phyloP scores from a whole-genome alignment of 768 basidiomycete species.

The Lentinula boryana region DNA sequence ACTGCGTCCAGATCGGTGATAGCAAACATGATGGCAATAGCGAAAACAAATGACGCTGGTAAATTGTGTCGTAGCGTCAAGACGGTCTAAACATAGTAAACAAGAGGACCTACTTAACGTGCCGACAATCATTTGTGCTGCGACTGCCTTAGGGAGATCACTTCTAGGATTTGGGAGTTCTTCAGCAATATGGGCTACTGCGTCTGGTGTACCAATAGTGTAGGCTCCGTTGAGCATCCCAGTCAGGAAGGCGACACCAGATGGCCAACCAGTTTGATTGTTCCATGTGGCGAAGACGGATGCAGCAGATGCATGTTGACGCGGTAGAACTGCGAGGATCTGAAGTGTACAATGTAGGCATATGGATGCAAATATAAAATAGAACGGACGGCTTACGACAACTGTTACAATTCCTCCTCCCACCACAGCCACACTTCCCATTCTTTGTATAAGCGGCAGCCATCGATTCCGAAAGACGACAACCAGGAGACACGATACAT shows the following conservation, averaged over 20 bases:
- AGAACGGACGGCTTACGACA: slow-evolving; percentile 1
- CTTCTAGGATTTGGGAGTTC: slow-evolving; percentile 12
- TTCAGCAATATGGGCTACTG: slow-evolving; percentile 13
- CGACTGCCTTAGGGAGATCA: slow-evolving; percentile 11
- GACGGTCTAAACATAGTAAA: not conserved
- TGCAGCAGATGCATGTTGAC: slow-evolving; percentile 10
- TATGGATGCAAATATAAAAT: not conserved
- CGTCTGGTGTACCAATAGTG: slow-evolving; percentile 13
- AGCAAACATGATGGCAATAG: slow-evolving; percentile 11
- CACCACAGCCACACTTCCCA: slow-evolving; percentile 9
- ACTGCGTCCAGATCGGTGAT: slow-evolving; percentile 13
- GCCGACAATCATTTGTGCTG: slow-evolving; percentile 10
- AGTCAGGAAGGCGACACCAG: slow-evolving; percentile 11
- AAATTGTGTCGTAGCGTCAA: not conserved
- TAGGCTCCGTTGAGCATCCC: slow-evolving; percentile 14
- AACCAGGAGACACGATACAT: slow-evolving; percentile 9
- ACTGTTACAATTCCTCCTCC: slow-evolving; percentile 11
- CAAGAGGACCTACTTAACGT: slow-evolving; percentile 4
- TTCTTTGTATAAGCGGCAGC: slow-evolving; percentile 10
- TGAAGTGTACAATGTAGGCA: not conserved
- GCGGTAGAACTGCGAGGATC: slow-evolving; percentile 9
- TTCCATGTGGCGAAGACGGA: slow-evolving; percentile 11
- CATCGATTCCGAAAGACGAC: slow-evolving; percentile 11
- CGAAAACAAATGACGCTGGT: slow-evolving; percentile 9
- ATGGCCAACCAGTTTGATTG: slow-evolving; percentile 12